Conservation (phyloP, 2,329 filamentous ascomycete species). For the Arthrobotrys entomopaga region DNA sequence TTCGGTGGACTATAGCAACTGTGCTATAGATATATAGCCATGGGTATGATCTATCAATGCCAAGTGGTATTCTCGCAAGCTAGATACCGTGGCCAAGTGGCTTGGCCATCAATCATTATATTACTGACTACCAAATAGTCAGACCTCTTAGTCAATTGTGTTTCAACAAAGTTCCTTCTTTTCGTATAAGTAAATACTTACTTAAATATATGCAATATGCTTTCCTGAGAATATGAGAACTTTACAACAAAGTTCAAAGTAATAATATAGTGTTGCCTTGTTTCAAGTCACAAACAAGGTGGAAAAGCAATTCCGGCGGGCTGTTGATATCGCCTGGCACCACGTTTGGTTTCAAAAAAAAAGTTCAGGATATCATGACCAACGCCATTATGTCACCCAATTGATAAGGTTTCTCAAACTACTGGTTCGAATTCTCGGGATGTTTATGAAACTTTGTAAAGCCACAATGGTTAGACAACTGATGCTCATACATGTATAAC, state of each 20-base stretch:
- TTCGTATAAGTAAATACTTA: too few species aligned
- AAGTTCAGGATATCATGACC: neutral
- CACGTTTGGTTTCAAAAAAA: too few species aligned
- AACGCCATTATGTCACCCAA: constrained; percentile 7
- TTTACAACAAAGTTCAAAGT: neutral
- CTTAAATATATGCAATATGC: too few species aligned
- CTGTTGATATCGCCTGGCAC: too few species aligned
- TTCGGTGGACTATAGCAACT: too few species aligned
- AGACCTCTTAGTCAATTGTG: too few species aligned
- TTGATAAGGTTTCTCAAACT: neutral
- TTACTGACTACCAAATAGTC: too few species aligned
- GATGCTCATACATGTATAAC: neutral
- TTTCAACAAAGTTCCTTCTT: too few species aligned
- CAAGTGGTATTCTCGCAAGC: too few species aligned
- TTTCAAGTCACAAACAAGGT: neutral
- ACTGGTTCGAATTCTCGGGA: constrained; percentile 5
- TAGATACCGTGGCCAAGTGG: too few species aligned
- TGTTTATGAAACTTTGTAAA: constrained; percentile 13
- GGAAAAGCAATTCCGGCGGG: neutral
- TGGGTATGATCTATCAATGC: neutral
- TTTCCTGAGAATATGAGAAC: too few species aligned
- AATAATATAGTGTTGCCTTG: neutral
- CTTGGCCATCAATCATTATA: too few species aligned
- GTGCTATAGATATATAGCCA: neutral
- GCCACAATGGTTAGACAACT: neutral